Percentiles rank a stretch among this genome's conserved stretches.
Conservation (phyloP, 345 rosid genomes). For the Boechera divaricarpa region DNA sequence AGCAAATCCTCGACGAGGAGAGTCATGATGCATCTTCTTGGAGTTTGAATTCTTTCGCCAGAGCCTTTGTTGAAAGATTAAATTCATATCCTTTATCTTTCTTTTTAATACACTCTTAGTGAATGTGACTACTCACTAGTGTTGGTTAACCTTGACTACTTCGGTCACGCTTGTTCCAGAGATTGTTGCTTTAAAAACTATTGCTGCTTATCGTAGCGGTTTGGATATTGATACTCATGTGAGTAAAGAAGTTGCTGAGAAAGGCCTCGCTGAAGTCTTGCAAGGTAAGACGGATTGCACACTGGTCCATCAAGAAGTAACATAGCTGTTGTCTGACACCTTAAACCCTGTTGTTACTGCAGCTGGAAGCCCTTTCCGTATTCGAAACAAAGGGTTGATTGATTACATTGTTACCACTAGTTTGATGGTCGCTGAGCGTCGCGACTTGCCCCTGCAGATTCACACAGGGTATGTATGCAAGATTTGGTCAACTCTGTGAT, state of each 20-base stretch:
- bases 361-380: constrained; percentile 75
- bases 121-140: constrained; percentile 3
- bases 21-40: constrained; percentile 47
- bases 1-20: constrained; percentile 70
- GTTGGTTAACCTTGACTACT: constrained; percentile 56
- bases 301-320: constrained; percentile 14
- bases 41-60: constrained; percentile 70
- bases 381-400: constrained; percentile 74
- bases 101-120: background rate
- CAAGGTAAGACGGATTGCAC: constrained; percentile 48
- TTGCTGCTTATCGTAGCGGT: constrained; percentile 95
- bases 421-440: constrained; percentile 65
- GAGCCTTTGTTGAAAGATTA: constrained; percentile 58
- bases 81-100: constrained; percentile 78
- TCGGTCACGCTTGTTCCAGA: constrained; percentile 57
- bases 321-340: constrained; percentile 29
- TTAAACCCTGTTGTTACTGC: constrained; percentile 42
- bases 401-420: constrained; percentile 72
- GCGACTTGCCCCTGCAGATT: constrained; percentile 89
- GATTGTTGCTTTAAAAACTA: constrained; percentile 77
- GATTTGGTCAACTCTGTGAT: constrained; percentile 10
- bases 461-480: constrained; percentile 94
- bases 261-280: constrained; percentile 71
- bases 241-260: constrained; percentile 64
- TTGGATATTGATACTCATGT: constrained; percentile 74